These are phyloP conservation scores for Podosphaera leucotricha DNA, from an alignment of 2,329 filamentous ascomycete genomes.

Conservation along the genomic window DNA sequence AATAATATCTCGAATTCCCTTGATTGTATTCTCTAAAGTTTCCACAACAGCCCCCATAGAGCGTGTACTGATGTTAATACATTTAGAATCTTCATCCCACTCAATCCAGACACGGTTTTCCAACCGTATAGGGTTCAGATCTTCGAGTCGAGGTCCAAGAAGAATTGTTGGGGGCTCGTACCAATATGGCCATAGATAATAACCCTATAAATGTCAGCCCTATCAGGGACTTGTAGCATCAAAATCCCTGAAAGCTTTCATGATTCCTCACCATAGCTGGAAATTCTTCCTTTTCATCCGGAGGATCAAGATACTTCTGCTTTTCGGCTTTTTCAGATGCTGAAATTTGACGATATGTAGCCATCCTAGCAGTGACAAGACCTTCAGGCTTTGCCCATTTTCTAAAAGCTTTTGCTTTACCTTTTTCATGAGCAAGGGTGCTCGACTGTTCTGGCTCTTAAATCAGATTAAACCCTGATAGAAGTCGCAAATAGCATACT, in stretches of 20 bases:
- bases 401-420: neutral
- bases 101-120: slow-evolving; percentile 1
- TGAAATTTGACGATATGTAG: neutral
- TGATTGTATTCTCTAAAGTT: neutral
- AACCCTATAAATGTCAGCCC: neutral
- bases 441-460: neutral
- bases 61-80: slow-evolving; percentile 1
- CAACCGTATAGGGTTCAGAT: slow-evolving; percentile 1
- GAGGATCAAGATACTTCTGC: neutral
- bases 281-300: neutral
- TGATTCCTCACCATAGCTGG: neutral
- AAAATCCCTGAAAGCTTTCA: neutral
- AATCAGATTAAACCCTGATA: neutral
- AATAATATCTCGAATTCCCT: slow-evolving; percentile 8
- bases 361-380: neutral
- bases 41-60: neutral
- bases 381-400: slow-evolving; percentile 1
- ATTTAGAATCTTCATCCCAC: neutral
- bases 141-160: slow-evolving; percentile 1
- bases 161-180: neutral
- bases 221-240: neutral
- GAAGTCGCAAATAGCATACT: neutral
- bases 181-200: slow-evolving; percentile 2
- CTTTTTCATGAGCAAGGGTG: neutral
- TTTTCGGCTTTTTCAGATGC: neutral